Conservation (phyloP, 306 rosid species). For the Rosa multiflora region DNA sequence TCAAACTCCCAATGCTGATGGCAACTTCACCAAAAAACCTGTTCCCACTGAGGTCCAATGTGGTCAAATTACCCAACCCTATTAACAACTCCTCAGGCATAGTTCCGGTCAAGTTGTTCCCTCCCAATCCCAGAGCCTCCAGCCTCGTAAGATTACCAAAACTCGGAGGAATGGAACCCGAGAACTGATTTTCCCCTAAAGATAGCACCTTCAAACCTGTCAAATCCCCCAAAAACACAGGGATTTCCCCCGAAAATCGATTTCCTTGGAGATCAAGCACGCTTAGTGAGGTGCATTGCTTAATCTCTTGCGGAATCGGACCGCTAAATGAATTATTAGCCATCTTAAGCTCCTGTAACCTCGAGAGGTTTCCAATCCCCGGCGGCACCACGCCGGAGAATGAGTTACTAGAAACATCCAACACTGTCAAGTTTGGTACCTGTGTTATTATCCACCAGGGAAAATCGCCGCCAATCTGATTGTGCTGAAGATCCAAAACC, state of each 20-base stretch:
- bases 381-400: constrained; percentile 65
- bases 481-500: constrained; percentile 72
- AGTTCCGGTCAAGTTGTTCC: constrained; percentile 59
- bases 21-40: constrained; percentile 55
- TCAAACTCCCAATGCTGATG: constrained; percentile 51
- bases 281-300: constrained; percentile 52
- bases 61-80: constrained; percentile 58
- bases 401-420: constrained; percentile 69
- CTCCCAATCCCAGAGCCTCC: constrained; percentile 62
- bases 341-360: constrained; percentile 60
- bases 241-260: constrained; percentile 55
- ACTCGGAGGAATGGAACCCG: constrained; percentile 65
- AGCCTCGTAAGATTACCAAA: constrained; percentile 58
- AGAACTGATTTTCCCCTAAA: constrained; percentile 66
- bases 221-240: constrained; percentile 58
- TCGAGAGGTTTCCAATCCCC: constrained; percentile 44
- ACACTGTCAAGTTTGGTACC: constrained; percentile 43
- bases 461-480: constrained; percentile 55
- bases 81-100: constrained; percentile 48
- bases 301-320: constrained; percentile 61
- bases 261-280: constrained; percentile 77
- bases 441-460: constrained; percentile 77
- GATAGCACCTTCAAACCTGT: constrained; percentile 53
- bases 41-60: constrained; percentile 74
- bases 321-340: constrained; percentile 72